Conservation (phyloP, 768 basidiomycete species). For the Nidularia pulvinata region DNA sequence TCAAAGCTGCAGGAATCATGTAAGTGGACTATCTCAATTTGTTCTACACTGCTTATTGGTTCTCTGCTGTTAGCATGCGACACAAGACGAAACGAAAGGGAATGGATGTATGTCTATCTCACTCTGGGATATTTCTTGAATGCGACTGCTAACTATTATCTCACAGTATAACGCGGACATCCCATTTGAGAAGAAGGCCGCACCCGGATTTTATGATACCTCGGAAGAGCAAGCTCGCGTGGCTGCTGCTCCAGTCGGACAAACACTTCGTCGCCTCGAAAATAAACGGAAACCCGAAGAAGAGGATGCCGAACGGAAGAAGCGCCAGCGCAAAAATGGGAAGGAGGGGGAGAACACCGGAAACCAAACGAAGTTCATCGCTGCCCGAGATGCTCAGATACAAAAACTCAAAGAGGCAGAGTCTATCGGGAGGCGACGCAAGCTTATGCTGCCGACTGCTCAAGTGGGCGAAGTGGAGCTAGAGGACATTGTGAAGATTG, state of each 20-base stretch:
- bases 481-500: conserved; percentile 99
- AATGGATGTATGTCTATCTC: conserved; percentile 77
- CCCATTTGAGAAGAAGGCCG: conserved; percentile 97
- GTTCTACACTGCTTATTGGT: neutral
- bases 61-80: conserved; percentile 61
- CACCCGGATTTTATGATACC: conserved; percentile 96
- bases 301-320: conserved; percentile 92
- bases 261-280: conserved; percentile 88
- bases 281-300: conserved; percentile 95
- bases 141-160: conserved; percentile 2
- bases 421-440: conserved; percentile 86
- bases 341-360: conserved; percentile 63
- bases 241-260: conserved; percentile 88
- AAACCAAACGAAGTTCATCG: conserved; percentile 92
- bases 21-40: conserved; percentile 29
- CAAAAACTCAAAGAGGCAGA: conserved; percentile 98
- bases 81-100: conserved; percentile 95
- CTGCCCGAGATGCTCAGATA: conserved; percentile 97
- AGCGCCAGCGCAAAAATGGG: conserved; percentile 76
- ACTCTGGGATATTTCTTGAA: neutral
- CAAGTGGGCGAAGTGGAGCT: conserved; percentile 95
- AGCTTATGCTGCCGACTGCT: conserved; percentile 81
- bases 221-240: conserved; percentile 89
- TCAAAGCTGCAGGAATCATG: conserved; percentile 99
- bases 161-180: conserved; percentile 95